Conservation (phyloP, 306 rosid species). For the Cucumis melo region DNA sequence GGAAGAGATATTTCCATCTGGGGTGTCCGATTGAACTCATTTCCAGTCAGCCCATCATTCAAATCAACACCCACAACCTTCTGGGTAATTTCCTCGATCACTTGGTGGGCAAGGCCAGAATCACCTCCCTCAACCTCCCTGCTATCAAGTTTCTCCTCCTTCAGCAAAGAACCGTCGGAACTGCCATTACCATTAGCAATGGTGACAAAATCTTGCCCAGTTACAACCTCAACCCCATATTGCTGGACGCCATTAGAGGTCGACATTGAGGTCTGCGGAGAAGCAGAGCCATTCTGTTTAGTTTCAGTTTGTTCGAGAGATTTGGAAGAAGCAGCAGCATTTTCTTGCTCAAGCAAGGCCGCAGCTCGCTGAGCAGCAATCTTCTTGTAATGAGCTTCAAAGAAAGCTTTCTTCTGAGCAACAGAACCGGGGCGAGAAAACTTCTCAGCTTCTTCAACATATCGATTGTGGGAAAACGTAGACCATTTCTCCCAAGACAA, state of each 20-base stretch:
- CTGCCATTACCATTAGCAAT: not conserved
- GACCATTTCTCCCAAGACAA: constrained; percentile 95
- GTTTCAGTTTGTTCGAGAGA: constrained; percentile 11
- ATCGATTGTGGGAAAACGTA: constrained; percentile 64
- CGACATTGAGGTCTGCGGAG: constrained; percentile 6
- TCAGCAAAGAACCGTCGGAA: constrained; percentile 10
- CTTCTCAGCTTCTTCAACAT: constrained; percentile 92
- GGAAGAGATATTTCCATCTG: constrained; percentile 23
- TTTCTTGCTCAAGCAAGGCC: constrained; percentile 59
- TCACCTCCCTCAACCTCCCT: constrained; percentile 21
- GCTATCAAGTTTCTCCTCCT: constrained; percentile 16
- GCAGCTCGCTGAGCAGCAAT: constrained; percentile 79
- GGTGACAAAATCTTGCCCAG: not conserved
- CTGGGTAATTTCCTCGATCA: constrained; percentile 10
- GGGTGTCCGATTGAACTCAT: constrained; percentile 26
- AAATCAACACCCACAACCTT: constrained; percentile 26
- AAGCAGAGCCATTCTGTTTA: not conserved
- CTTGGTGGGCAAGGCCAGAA: constrained; percentile 11
- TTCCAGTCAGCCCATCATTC: constrained; percentile 18
- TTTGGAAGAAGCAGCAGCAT: constrained; percentile 23
- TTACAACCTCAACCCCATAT: constrained; percentile 13
- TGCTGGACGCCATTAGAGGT: constrained; percentile 15
- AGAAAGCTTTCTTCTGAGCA: constrained; percentile 96
- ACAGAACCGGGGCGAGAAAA: constrained; percentile 74
- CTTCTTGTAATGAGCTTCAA: constrained; percentile 95